Base-by-base conservation (phyloP, 2,329 filamentous ascomycete genomes). In the Penicillium crustosum region DNA sequence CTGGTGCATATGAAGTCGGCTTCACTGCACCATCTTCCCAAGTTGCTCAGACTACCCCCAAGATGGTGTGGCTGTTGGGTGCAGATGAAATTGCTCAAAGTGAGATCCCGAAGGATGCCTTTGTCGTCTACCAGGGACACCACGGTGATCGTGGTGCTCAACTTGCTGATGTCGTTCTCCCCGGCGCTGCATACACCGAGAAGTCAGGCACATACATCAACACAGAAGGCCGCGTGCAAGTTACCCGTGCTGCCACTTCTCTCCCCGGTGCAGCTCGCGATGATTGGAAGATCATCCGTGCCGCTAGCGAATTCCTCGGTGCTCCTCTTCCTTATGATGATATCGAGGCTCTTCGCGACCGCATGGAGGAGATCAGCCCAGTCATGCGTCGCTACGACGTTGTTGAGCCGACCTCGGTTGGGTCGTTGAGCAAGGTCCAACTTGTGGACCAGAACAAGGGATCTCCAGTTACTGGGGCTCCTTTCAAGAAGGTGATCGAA, bases 221-320 rank as follows among this genome's bases (percentile, higher is more conserved):
- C 85, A 97, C 94, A 0, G 94, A 99, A 78, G 94, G 94, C 56
- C 90, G 94, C 68, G 91, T 94, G 23, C 94, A 99, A 80, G 89
- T 96, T 82, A 94, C 90, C 53, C 90, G 94, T 65, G 89, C 91
- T 48, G 94, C 94, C 31, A 95, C 92, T 38, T 90, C 89, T 45
- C 83, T 96, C 64, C 91, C 92, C 25, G 94, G 94, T 59, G 94
- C 92, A 53, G 87, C 93, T 56, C 87, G 94, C 72, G 93, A 94
- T 63, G 94, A 99, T 80, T 99, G 94, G 94, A 99, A 97, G 86
- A 97, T 99, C 71, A 87, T 99, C 68, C 91, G 94, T 64, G 94
- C 94, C 19, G 87, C 85, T 56, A 94, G 90, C 71, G 94, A 97
- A 78, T 97, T 96, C 79, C 83, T 99, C 17, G 91, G 90, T 60